Evolutionary conservation across 2,329 filamentous ascomycete genomes (phyloP), one percentile per base, ranked within the genome.

Genomic region (Furcasterigmium furcatum): DNA sequence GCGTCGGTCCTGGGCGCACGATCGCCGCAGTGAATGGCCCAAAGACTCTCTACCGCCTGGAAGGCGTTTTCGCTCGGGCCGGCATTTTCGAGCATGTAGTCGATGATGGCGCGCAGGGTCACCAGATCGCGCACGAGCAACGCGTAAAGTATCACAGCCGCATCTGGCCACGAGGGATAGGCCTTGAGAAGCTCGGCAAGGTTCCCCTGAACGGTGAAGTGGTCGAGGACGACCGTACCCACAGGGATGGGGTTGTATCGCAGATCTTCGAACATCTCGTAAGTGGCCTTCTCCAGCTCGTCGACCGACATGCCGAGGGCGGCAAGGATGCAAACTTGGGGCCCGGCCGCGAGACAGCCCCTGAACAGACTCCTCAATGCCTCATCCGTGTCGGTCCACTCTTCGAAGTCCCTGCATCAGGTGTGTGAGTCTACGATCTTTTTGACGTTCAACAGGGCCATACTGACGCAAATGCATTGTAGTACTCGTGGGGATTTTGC

Each of bases 1-100:
- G 52, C 55, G 4, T 53, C 46, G 2, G 54, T 42, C 9, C 60
- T 57, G 1, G 51, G 48, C 19, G 51, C 50, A 10, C 59, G 59
- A 41, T 72, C 68, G 34, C 60, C 50, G 50, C 67, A 71, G 30
- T 60, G 58, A 42, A 70, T 67, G 16, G 4, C 59, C 58, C 24
- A 38, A 4, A 43, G 29, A 27, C 16, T 32, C 19, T 43, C 27
- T 7, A 43, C 9, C 5, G 18, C 41, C 10, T 41, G 6, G 5
- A 47, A 40, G 14, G 18, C 16, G 16, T 53, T 43, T 4, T 54
- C 24, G 10, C 44, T 47, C 12, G 24, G 10, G 1, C 49, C 18
- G 21, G 50, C 18, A 20, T 38, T 34, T 8, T 45, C 36, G 1
- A 14, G 20, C n/a, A n/a, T n/a, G n/a, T n/a, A n/a, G n/a, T n/a